Percentiles rank a stretch among this genome's conserved stretches.
Conservation (phyloP, 1,284 basidiomycete genomes). For the Ustilago cynodontis region DNA sequence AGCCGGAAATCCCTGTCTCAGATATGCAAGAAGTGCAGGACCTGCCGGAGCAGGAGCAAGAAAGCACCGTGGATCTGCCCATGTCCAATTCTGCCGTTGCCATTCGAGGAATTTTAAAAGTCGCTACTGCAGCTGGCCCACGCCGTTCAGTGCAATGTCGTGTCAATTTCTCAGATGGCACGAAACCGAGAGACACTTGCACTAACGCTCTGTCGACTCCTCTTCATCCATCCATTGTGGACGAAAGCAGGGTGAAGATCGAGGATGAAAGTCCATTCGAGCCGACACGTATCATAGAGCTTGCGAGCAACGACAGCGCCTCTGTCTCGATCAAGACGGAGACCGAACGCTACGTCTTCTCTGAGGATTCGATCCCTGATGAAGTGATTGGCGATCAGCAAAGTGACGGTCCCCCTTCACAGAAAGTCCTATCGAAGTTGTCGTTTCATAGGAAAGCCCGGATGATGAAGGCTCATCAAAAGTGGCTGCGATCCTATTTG, state of each 20-base stretch:
- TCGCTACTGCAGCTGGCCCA: no score
- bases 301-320: not conserved
- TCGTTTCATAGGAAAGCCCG: not conserved
- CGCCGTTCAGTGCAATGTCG: no score
- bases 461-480: not conserved
- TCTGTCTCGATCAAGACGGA: not conserved
- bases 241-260: conserved; percentile 8
- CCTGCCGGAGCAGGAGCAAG: not conserved
- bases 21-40: not conserved
- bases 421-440: no score
- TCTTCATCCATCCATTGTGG: not conserved
- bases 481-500: not conserved
- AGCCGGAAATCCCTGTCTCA: not conserved
- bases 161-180: not conserved
- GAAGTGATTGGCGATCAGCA: no score
- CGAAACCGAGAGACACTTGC: not conserved
- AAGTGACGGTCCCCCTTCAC: no score
- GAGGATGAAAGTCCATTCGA: not conserved
- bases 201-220: not conserved
- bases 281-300: not conserved
- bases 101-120: conserved; percentile 2
- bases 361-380: not conserved
- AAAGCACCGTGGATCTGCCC: conserved; percentile 13
- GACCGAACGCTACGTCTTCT: not conserved
- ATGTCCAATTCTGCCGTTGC: conserved; percentile 18